Evolutionary conservation across 495 filamentous ascomycete species (phyloP).

Genomic region (Lasiosphaeris hirsuta): DNA sequence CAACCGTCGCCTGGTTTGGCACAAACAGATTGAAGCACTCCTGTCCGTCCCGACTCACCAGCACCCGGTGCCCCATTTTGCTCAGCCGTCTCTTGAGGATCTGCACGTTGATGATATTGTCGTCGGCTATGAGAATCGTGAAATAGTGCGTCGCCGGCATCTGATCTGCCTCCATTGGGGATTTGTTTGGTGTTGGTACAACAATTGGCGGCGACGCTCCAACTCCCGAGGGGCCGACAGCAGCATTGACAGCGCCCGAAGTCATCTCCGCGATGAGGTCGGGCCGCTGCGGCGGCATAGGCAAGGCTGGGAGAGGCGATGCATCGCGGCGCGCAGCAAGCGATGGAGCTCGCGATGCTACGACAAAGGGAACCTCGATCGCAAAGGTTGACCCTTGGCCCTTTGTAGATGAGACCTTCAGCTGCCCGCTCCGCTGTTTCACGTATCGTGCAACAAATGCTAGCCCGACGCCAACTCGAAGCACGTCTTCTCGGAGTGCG

Average conservation of each 20-base stretch:
- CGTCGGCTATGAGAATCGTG: conserved; percentile 72
- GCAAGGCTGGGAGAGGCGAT: conserved; percentile 18
- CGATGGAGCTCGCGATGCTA: conserved; percentile 19
- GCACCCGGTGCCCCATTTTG: conserved; percentile 65
- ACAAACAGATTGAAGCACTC: conserved; percentile 65
- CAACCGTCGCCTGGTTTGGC: conserved; percentile 16
- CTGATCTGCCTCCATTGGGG: conserved; percentile 8
- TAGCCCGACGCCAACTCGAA: conserved; percentile 23
- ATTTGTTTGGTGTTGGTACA: conserved; percentile 13
- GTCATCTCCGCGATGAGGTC: neutral
- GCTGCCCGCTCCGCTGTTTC: conserved; percentile 23
- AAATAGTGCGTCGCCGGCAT: conserved; percentile 39
- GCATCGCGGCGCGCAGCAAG: conserved; percentile 20
- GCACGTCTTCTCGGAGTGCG: conserved; percentile 6
- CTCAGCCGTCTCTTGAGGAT: conserved; percentile 73
- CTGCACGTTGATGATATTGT: conserved; percentile 77
- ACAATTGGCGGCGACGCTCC: conserved; percentile 14
- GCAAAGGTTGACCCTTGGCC: conserved; percentile 22
- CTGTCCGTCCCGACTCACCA: conserved; percentile 72
- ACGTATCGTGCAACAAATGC: conserved; percentile 23
- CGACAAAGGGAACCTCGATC: conserved; percentile 28
- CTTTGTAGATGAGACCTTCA: conserved; percentile 18
- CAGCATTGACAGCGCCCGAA: neutral
- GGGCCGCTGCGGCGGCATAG: conserved; percentile 16
- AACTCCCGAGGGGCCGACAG: conserved; percentile 5